Evolutionary conservation across 1,284 basidiomycete genomes (phyloP).

Genomic region (Papiliotrema laurentii): DNA sequence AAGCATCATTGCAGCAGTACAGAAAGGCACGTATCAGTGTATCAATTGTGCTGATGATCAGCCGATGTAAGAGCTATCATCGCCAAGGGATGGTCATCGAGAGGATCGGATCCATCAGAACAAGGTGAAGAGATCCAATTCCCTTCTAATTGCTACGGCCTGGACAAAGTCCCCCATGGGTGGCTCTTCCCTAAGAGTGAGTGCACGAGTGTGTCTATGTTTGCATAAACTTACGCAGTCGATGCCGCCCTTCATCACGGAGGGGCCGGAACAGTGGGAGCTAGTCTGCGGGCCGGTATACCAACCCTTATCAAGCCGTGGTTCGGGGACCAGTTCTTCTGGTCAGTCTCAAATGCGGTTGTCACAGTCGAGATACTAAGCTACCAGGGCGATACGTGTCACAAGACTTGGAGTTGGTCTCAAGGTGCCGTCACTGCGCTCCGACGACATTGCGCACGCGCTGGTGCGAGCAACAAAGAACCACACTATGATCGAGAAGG

Average conservation of each 20-base stretch:
- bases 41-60: constrained; percentile 24
- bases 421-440: constrained; percentile 53
- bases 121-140: constrained; percentile 50
- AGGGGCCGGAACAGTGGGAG: constrained; percentile 68
- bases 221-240: constrained; percentile 15
- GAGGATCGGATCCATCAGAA: constrained; percentile 48
- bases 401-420: constrained; percentile 58
- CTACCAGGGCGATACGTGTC: constrained; percentile 63
- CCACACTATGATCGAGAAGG: constrained; percentile 62
- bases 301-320: constrained; percentile 71
- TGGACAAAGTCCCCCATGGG: constrained; percentile 71
- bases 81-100: constrained; percentile 70
- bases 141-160: constrained; percentile 42
- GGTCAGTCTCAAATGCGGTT: too few relatives aligned
- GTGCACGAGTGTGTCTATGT: constrained; percentile 45
- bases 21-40: constrained; percentile 52
- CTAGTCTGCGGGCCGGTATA: constrained; percentile 63
- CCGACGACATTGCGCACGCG: constrained; percentile 55
- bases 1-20: constrained; percentile 62
- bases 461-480: constrained; percentile 56
- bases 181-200: constrained; percentile 72
- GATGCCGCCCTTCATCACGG: constrained; percentile 61
- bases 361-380: too few relatives aligned
- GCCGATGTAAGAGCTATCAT: constrained; percentile 66
- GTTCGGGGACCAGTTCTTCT: constrained; percentile 50